These are phyloP conservation scores for Schizochytrium sp. DNA, from an alignment of 108 stramenopile species.

Conservation along the genomic window DNA sequence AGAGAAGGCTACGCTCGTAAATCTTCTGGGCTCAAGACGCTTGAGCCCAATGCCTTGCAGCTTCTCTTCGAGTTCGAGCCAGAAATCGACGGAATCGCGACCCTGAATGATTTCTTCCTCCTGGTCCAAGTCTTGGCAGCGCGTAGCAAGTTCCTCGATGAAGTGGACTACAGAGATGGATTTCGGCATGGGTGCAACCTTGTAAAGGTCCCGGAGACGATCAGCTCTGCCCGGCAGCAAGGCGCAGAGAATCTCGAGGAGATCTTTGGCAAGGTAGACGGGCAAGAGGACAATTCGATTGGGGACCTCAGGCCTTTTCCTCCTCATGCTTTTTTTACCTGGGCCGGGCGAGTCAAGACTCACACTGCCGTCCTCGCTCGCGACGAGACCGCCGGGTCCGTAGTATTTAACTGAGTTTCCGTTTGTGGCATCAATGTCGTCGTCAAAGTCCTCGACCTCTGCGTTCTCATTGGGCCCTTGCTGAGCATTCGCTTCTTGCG, in stretches of 20 bases:
- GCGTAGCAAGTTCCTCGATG: background rate
- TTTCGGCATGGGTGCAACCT: background rate
- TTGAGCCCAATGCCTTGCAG: background rate
- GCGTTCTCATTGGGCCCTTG: background rate
- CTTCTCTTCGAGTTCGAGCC: background rate
- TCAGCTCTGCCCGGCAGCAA: background rate
- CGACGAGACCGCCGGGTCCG: background rate
- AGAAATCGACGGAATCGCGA: background rate
- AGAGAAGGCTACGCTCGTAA: background rate
- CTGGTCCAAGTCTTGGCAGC: background rate
- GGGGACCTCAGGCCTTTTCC: background rate
- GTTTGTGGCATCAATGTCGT: background rate
- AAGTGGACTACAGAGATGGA: background rate
- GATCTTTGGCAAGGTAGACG: background rate
- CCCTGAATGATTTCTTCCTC: background rate
- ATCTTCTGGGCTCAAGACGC: background rate
- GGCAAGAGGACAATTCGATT: background rate
- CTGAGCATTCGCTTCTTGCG: too few relatives aligned
- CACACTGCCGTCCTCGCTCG: background rate
- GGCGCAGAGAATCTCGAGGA: background rate
- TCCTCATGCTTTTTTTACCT: background rate
- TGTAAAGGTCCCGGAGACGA: background rate
- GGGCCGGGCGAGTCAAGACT: background rate
- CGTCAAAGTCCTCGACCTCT: background rate
- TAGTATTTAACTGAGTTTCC: background rate